phyloP scores from a whole-genome alignment of 768 basidiomycete genomes.

The Suillus cothurnatus region DNA sequence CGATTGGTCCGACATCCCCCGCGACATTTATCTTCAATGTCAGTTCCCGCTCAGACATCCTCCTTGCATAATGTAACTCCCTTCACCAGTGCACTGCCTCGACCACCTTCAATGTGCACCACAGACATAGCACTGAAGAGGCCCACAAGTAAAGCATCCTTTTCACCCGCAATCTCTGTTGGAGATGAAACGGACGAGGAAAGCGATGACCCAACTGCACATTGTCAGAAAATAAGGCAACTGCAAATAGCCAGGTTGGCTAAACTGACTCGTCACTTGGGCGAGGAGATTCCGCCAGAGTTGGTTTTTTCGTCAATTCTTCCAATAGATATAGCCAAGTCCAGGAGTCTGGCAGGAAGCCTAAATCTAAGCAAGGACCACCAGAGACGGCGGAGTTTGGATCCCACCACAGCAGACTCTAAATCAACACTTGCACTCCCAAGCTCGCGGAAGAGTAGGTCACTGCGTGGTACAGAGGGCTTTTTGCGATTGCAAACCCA shows the following conservation, averaged over 20 bases:
- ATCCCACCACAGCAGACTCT: conserved; percentile 9
- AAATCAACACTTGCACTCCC: conserved; percentile 1
- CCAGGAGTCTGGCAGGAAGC: no score
- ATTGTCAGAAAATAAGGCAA: conserved; percentile 22
- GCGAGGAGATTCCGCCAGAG: conserved; percentile 41
- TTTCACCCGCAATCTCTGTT: conserved; percentile 17
- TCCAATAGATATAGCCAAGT: neutral
- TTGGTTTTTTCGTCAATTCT: conserved; percentile 25
- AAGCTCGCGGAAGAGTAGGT: conserved; percentile 27
- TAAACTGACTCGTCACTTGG: conserved; percentile 40
- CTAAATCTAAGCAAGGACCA: conserved; percentile 7
- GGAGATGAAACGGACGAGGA: conserved; percentile 9
- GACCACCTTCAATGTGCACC: conserved; percentile 14
- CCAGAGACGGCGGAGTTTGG: conserved; percentile 22
- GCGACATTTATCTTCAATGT: conserved; percentile 2
- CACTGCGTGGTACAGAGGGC: conserved; percentile 22
- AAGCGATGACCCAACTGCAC: conserved; percentile 10
- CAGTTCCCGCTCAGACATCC: conserved; percentile 9
- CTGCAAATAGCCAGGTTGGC: conserved; percentile 34
- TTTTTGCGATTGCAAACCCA: neutral
- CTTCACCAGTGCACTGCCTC: conserved; percentile 11
- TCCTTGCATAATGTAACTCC: conserved; percentile 6
- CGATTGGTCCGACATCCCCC: conserved; percentile 1
- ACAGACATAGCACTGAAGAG: conserved; percentile 16
- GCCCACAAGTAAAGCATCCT: conserved; percentile 15